Conservation (phyloP, 2,329 filamentous ascomycete species). For the Cytospora mali region DNA sequence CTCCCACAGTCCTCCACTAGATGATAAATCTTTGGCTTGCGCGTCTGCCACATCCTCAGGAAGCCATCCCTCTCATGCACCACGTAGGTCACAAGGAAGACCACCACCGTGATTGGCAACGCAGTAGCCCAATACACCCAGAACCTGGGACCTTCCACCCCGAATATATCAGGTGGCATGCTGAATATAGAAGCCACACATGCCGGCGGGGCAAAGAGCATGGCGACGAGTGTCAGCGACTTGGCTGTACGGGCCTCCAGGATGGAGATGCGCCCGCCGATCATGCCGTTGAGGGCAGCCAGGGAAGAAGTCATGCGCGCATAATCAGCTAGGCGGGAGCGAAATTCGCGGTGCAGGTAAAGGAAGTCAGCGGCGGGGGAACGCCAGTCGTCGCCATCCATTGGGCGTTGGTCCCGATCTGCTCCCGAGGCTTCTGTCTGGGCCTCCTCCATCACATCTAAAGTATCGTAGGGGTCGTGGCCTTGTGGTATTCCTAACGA, state of each 20-base stretch:
- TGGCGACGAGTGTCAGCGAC: constrained; percentile 11
- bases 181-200: constrained; percentile 22
- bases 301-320: constrained; percentile 27
- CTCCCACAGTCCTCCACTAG: background rate
- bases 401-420: no score
- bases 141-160: background rate
- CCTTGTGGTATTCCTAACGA: constrained; percentile 12
- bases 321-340: constrained; percentile 19
- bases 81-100: constrained; percentile 21
- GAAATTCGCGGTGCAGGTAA: constrained; percentile 19
- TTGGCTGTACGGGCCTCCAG: constrained; percentile 21
- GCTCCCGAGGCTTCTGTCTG: background rate
- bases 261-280: constrained; percentile 22
- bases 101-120: constrained; percentile 14
- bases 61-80: constrained; percentile 21
- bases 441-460: background rate
- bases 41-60: constrained; percentile 8
- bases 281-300: constrained; percentile 32
- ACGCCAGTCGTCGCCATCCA: constrained; percentile 2
- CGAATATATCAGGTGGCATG: constrained; percentile 13
- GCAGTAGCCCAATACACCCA: constrained; percentile 22
- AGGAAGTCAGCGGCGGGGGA: constrained; percentile 11
- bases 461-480: constrained; percentile 4
- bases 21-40: background rate
- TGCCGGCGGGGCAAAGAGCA: constrained; percentile 14